Evolutionary conservation across 495 filamentous ascomycete genomes (phyloP).

Genomic region (Bombardia bombarda): DNA sequence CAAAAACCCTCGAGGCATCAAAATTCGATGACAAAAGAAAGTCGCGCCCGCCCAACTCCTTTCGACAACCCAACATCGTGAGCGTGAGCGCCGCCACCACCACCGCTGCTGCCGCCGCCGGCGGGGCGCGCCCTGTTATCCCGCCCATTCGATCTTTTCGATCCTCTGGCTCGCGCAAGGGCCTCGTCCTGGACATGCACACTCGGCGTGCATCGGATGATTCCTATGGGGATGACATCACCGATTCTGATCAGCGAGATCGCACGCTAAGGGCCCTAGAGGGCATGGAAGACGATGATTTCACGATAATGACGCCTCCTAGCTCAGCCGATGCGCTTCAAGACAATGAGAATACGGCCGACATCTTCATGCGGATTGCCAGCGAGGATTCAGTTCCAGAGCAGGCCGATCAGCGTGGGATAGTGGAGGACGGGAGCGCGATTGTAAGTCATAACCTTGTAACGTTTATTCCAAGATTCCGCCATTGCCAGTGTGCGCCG

Average conservation of each 20-base stretch:
- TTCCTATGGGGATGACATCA: constrained; percentile 28
- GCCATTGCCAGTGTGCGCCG: neutral
- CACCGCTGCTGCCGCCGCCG: too few species aligned
- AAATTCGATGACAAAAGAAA: constrained; percentile 32
- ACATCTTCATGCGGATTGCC: constrained; percentile 48
- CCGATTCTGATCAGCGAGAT: constrained; percentile 38
- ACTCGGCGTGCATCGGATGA: constrained; percentile 21
- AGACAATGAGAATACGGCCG: constrained; percentile 40
- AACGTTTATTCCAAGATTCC: neutral
- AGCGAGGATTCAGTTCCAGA: constrained; percentile 37
- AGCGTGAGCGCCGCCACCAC: too few species aligned
- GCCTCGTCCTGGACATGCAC: constrained; percentile 42
- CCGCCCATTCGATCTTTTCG: constrained; percentile 44
- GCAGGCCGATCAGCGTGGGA: constrained; percentile 17
- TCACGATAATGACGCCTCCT: constrained; percentile 30
- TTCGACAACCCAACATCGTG: constrained; percentile 23
- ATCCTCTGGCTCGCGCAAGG: constrained; percentile 41
- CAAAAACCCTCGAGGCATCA: constrained; percentile 21
- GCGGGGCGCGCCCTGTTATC: constrained; percentile 24
- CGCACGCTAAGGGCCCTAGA: constrained; percentile 42
- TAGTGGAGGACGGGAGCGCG: constrained; percentile 24
- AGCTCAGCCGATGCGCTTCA: constrained; percentile 32
- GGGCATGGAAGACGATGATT: constrained; percentile 31
- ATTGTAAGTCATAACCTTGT: constrained; percentile 28
- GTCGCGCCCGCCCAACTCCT: constrained; percentile 36